Conservation (phyloP, 2,329 filamentous ascomycete species). For the Aspergillus sp. region DNA sequence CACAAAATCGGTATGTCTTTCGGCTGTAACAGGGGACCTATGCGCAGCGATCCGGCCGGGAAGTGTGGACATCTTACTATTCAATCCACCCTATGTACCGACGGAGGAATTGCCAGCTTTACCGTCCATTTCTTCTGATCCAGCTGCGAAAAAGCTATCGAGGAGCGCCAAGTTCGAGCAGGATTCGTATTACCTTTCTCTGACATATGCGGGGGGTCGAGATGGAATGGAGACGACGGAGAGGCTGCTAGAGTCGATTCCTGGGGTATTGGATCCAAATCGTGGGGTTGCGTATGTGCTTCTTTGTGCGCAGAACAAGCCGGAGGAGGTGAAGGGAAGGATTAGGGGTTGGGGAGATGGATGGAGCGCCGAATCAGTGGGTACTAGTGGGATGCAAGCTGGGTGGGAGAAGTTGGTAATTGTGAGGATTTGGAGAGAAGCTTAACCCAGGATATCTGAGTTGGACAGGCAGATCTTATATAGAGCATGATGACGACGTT, state of each 20-base stretch:
- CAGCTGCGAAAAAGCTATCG: constrained; percentile 15
- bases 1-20: neutral
- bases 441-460: neutral
- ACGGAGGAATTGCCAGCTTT: constrained; percentile 67
- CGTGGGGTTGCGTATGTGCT: constrained; percentile 85
- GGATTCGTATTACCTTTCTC: constrained; percentile 77
- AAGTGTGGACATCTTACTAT: constrained; percentile 79
- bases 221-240: constrained; percentile 96
- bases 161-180: constrained; percentile 61
- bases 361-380: constrained; percentile 78
- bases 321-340: constrained; percentile 67
- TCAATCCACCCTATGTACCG: constrained; percentile 97
- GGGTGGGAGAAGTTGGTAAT: constrained; percentile 95
- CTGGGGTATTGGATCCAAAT: constrained; percentile 58
- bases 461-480: neutral
- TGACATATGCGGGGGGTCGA: constrained; percentile 84
- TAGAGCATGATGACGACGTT: neutral
- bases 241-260: constrained; percentile 69
- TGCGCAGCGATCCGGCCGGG: constrained; percentile 58
- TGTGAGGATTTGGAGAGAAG: constrained; percentile 72
- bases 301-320: constrained; percentile 87
- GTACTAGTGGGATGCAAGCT: constrained; percentile 78
- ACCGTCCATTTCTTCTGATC: neutral
- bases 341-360: constrained; percentile 58
- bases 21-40: constrained; percentile 65